Percentiles rank a stretch among this genome's conserved stretches.
These are phyloP conservation scores for Tulasnella calospora DNA, from an alignment of 768 basidiomycete genomes.

Conservation along the genomic window DNA sequence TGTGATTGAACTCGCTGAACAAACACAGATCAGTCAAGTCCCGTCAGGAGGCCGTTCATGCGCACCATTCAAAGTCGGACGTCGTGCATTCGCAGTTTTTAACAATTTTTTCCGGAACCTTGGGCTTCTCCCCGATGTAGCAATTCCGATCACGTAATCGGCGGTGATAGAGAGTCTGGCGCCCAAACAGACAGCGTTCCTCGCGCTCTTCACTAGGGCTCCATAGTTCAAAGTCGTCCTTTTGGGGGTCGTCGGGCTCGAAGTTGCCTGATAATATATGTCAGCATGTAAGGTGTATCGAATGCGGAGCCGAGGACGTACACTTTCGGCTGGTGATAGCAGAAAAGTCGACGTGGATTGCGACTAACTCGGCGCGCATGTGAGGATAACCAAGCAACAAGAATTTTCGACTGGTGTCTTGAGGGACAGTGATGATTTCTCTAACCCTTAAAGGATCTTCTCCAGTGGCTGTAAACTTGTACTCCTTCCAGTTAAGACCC, in stretches of 20 bases:
- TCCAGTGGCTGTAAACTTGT: constrained; percentile 50
- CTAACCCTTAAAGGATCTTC: constrained; percentile 67
- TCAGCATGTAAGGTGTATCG: neutral
- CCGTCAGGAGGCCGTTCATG: constrained; percentile 3
- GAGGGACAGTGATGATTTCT: constrained; percentile 79
- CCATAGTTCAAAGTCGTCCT: constrained; percentile 97
- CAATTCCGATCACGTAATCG: constrained; percentile 75
- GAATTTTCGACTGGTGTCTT: constrained; percentile 87
- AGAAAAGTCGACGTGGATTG: constrained; percentile 86
- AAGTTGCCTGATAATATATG: constrained; percentile 53
- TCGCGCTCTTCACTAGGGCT: constrained; percentile 85
- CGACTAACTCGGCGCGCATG: constrained; percentile 47
- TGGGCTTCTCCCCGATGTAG: constrained; percentile 63
- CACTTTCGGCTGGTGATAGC: constrained; percentile 70
- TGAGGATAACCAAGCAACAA: constrained; percentile 70
- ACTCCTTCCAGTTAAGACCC: constrained; percentile 82
- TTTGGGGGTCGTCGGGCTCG: constrained; percentile 60
- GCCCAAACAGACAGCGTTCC: constrained; percentile 87
- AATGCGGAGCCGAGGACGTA: constrained; percentile 39
- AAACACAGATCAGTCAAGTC: neutral
- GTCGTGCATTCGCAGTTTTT: constrained; percentile 66
- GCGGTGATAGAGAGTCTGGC: constrained; percentile 91
- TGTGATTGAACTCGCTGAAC: constrained; percentile 86
- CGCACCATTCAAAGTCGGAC: constrained; percentile 92
- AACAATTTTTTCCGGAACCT: constrained; percentile 54